Base-by-base conservation (phyloP, 2,329 filamentous ascomycete species). In the Akanthomyces uredinophilus region DNA sequence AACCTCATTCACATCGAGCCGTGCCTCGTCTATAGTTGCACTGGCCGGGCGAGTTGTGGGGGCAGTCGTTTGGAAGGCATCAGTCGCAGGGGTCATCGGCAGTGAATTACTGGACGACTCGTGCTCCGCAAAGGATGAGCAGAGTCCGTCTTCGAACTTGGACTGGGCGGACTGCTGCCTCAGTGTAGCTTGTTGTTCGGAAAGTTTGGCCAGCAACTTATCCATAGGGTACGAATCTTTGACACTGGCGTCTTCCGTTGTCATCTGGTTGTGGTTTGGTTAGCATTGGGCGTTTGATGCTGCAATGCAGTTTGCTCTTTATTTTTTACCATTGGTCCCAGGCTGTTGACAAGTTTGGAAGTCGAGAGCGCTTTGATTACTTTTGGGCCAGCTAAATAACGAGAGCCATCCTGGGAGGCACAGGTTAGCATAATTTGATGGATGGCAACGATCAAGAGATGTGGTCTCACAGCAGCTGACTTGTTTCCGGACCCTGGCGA, bases 151-250 rank as follows among this genome's bases (percentile, higher is more conserved):
- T 11, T 68, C 69, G 44, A 70, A 69, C 63, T 81, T 82, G 49
- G 58, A 79, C 78, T 62, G 84, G 79, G 32, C 11, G 64, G 82
- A 83, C 70, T 89, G 85, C 72, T 85, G 81, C 56, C 79, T 79
- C 55, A 88, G 74, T n/a, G 80, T 72, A 49, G 78, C 78, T 69
- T 88, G 85, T 69, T 92, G 88, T 72, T 92, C 87, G n/a, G 85
- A 85, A 53, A 94, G 81, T 71, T 87, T 89, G 61, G 88, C 85
- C 66, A 92, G 78, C 57, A 92, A 83, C 64, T 87, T 87, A 68
- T 95, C 90, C 80, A 93, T 86, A 10, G 82, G 79, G 61, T 80
- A 82, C 35, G 74, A 66, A 46, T 82, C 80, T 32, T 55, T 55
- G 41, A 29, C 37, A 24, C 27, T 13, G 32, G 13, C 32, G 41